Base-by-base conservation (phyloP, 1,284 basidiomycete species). In the Naganishia sp. region DNA sequence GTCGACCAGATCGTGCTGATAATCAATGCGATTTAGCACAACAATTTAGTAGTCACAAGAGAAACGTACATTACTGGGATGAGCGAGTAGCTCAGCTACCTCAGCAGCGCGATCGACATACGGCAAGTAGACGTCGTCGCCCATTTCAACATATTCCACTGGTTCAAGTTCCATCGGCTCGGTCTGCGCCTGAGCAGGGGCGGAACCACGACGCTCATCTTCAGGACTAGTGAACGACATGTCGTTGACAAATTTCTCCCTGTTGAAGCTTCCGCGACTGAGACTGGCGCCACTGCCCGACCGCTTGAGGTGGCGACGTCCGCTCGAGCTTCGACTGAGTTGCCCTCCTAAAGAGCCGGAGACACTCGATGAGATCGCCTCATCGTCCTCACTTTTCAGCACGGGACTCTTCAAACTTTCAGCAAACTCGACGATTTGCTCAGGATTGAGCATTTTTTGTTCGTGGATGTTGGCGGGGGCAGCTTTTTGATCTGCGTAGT, bases 81-180 rank as follows among this genome's bases (percentile, higher is more conserved):
- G 72, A 4, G 64, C 55, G 39, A 77, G 67, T 28, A 80, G 70
- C 43, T 78, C 76, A 2, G 31, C 52, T 21, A 80, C 78, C 60
- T 80, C 77, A 28, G 42, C 36, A 1, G 75, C 72, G 11, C 79
- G 73, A 42, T 79, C 72, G 43, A 77, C 71, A 68, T 75, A 80
- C 0, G 79, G 79, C 21, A 80, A 70, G 15, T 78, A 71, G 5
- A 73, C 72, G 49, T 77, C 75, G 6, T 77, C 73, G 31, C 77
- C 75, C 70, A 80, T 70, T 59, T 79, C 75, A 18, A 76, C 72
- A 52, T 79, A 80, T 59, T 80, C 78, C 60, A 80, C 75, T 0
- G 79, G 78, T 68, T 80, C 79, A 43, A 80, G 72, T 13, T 76
- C 77, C 6, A 75, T 42, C 28, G 55, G 61, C 39, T 67, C 64